Conservation (phyloP, 768 basidiomycete species). For the Lactarius vividus region DNA sequence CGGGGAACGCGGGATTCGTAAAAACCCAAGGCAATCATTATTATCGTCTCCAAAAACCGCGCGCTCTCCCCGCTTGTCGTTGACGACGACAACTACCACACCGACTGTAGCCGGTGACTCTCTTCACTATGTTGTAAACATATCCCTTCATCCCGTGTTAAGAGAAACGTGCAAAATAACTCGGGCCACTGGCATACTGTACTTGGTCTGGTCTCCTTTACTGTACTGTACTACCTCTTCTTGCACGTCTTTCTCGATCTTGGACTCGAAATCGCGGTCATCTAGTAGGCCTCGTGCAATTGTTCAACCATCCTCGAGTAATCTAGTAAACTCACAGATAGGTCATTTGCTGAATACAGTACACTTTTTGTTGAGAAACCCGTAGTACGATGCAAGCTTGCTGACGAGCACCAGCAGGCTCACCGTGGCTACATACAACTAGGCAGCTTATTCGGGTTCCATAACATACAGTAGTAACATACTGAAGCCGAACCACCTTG, state of each 20-base stretch:
- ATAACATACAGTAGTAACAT: no score
- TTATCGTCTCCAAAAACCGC: slow-evolving; percentile 12
- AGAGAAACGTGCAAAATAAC: not conserved
- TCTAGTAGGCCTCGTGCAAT: no score
- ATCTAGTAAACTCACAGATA: no score
- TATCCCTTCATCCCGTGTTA: slow-evolving; percentile 24
- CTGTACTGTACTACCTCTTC: not conserved
- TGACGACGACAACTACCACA: slow-evolving; percentile 18
- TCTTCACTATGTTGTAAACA: slow-evolving; percentile 15
- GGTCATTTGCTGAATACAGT: no score
- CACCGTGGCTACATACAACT: no score
- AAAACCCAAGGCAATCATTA: slow-evolving; percentile 9
- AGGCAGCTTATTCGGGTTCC: no score
- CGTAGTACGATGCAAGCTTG: no score
- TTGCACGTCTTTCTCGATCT: not conserved
- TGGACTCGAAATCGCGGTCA: not conserved
- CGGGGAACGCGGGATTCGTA: slow-evolving; percentile 18
- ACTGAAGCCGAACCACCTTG: no score
- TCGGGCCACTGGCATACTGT: not conserved
- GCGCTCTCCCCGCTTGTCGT: slow-evolving; percentile 8
- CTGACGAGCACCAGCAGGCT: no score
- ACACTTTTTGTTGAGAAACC: no score
- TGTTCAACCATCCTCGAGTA: no score
- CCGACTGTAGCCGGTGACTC: not conserved
- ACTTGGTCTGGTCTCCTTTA: not conserved